Conservation (phyloP, 2,329 filamentous ascomycete species). For the Chalaropsis ovoidea region DNA sequence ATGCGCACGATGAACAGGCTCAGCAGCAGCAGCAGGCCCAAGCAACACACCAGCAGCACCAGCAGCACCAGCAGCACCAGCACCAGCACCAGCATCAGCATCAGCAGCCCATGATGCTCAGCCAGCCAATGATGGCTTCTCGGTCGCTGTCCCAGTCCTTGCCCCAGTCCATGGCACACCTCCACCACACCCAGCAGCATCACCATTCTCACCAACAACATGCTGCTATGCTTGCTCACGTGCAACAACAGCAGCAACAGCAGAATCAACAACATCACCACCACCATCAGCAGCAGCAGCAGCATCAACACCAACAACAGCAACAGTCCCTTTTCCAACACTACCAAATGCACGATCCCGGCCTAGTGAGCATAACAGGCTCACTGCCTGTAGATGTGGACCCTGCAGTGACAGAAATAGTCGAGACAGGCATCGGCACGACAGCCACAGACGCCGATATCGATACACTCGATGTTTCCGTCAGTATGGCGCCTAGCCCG, state of each 20-base stretch:
- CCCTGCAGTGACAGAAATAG: not conserved
- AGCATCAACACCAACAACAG: not conserved
- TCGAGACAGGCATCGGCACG: not conserved
- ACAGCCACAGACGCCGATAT: not conserved
- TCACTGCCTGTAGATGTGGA: conserved; percentile 1
- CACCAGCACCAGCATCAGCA: conserved; percentile 20
- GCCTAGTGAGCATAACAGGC: conserved; percentile 1
- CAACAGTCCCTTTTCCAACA: not conserved
- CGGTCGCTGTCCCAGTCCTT: not conserved
- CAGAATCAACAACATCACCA: conserved; percentile 7
- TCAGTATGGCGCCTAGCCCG: conserved; percentile 3
- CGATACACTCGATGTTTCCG: not conserved
- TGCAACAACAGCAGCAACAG: conserved; percentile 15
- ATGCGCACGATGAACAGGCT: not conserved
- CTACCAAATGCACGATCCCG: conserved; percentile 13
- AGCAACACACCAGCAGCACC: conserved; percentile 19
- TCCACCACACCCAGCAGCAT: conserved; percentile 19
- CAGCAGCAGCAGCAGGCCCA: not conserved
- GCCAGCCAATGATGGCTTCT: conserved; percentile 2
- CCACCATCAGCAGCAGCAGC: not conserved
- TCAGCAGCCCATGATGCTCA: conserved; percentile 25
- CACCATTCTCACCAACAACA: conserved; percentile 12
- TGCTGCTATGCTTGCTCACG: conserved; percentile 5
- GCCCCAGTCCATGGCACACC: conserved; percentile 3
- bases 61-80: conserved; percentile 21